These are phyloP conservation scores for Chlorella sp. DNA, from an alignment of 139 green algal species.

Conservation along the genomic window DNA sequence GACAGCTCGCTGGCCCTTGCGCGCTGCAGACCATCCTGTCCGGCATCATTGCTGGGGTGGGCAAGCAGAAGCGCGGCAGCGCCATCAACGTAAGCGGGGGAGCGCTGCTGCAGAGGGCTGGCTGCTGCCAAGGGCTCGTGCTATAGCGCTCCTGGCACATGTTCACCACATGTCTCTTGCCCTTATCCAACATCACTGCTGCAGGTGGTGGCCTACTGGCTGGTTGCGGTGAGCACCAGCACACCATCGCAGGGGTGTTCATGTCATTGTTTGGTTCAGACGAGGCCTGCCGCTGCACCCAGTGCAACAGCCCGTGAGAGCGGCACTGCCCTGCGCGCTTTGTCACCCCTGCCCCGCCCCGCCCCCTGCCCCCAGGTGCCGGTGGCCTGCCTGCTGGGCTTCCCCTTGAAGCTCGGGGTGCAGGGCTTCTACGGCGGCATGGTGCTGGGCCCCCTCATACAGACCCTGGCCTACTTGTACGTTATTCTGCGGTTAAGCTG, in stretches of 20 bases:
- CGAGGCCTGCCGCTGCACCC: too few relatives aligned
- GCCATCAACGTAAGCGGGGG: conserved; percentile 40
- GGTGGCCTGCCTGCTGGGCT: conserved; percentile 27
- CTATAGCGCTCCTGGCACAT: too few relatives aligned
- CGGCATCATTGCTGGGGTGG: conserved; percentile 54
- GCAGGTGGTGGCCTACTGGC: conserved; percentile 52
- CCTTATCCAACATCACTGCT: too few relatives aligned
- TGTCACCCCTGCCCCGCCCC: too few relatives aligned
- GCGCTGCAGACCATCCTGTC: conserved; percentile 46
- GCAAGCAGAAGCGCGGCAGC: conserved; percentile 55
- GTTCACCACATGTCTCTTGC: too few relatives aligned
- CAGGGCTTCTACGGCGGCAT: conserved; percentile 37
- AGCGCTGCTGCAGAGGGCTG: too few relatives aligned
- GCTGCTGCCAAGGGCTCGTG: too few relatives aligned
- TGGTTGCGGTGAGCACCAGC: conserved; percentile 30
- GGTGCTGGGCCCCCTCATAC: conserved; percentile 25
- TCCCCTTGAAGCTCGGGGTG: conserved; percentile 20
- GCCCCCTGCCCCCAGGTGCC: conserved; percentile 29
- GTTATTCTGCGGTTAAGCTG: conserved; percentile 22
- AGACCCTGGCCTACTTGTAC: conserved; percentile 4
- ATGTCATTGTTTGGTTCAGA: too few relatives aligned
- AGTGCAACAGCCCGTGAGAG: too few relatives aligned
- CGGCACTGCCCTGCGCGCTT: too few relatives aligned
- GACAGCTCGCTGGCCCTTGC: too few relatives aligned
- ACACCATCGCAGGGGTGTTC: not conserved